phyloP scores from a whole-genome alignment of 148 eudicot species.

The Dysphania ambrosioides region DNA sequence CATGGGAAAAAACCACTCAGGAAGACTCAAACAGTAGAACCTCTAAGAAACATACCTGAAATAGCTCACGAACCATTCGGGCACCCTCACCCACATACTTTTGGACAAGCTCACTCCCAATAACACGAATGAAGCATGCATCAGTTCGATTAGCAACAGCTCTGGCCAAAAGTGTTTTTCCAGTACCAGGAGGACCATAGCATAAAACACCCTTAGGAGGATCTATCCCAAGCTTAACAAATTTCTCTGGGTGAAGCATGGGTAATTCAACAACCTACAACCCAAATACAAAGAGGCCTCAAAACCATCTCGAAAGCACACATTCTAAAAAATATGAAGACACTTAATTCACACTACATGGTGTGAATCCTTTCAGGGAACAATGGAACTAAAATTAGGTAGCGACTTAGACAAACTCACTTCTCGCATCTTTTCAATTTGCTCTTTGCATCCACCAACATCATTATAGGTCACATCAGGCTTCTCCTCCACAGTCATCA shows the following conservation, averaged over 20 bases:
- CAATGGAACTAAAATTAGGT: not conserved
- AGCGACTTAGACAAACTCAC: slow-evolving; percentile 31
- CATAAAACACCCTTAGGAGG: slow-evolving; percentile 99
- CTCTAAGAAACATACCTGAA: slow-evolving; percentile 47
- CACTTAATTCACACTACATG: not conserved
- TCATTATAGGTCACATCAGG: slow-evolving; percentile 98
- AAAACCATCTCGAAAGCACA: not conserved
- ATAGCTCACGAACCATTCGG: slow-evolving; percentile 96
- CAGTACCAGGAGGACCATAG: slow-evolving; percentile 99
- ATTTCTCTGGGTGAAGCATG: slow-evolving; percentile 98
- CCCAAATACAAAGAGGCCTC: not conserved
- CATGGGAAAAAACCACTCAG: not conserved
- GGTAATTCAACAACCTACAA: slow-evolving; percentile 94
- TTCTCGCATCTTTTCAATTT: slow-evolving; percentile 97
- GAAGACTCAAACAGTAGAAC: not conserved
- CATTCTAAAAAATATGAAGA: not conserved
- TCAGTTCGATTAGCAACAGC: slow-evolving; percentile 98
- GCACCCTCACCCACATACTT: slow-evolving; percentile 99
- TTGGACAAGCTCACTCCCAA: slow-evolving; percentile 97
- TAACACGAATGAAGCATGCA: slow-evolving; percentile 97
- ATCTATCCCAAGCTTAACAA: slow-evolving; percentile 96
- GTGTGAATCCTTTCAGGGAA: too few species aligned
- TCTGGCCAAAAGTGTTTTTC: slow-evolving; percentile 90
- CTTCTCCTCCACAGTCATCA: slow-evolving; percentile 99
- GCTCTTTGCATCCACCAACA: slow-evolving; percentile 99